Percentiles rank a stretch among this genome's conserved stretches.
Evolutionary conservation across 192 early-diverging fungal genomes (phyloP).

Genomic region (Chytriomyces sp.): DNA sequence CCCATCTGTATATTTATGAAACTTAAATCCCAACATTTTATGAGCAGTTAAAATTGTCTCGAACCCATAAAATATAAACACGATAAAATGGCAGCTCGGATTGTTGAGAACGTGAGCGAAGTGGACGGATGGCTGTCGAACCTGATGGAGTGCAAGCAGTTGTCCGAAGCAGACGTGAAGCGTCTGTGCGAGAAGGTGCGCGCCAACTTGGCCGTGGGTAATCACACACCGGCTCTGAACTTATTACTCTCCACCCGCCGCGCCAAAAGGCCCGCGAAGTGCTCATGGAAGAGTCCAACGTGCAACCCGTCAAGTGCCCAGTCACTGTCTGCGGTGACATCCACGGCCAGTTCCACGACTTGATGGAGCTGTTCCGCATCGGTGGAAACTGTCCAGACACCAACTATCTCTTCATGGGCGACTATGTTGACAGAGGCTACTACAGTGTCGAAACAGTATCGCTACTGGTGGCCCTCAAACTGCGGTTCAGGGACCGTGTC

Average conservation of each 20-base stretch:
- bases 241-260: neutral
- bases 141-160: slow-evolving; percentile 93
- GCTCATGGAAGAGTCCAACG: slow-evolving; percentile 93
- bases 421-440: slow-evolving; percentile 95
- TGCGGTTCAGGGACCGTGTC: slow-evolving; percentile 92
- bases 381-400: slow-evolving; percentile 96
- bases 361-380: slow-evolving; percentile 90
- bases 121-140: slow-evolving; percentile 92
- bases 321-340: slow-evolving; percentile 99
- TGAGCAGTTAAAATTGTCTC: neutral
- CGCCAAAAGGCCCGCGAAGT: slow-evolving; percentile 86
- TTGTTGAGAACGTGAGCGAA: slow-evolving; percentile 70
- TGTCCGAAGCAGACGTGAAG: slow-evolving; percentile 92
- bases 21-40: too few species aligned
- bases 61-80: neutral
- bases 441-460: slow-evolving; percentile 97
- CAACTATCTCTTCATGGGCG: slow-evolving; percentile 98
- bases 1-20: neutral
- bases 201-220: too few species aligned
- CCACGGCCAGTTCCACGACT: slow-evolving; percentile 97
- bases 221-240: too few species aligned
- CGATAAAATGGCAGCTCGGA: slow-evolving; percentile 18
- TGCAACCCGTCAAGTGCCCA: slow-evolving; percentile 93
- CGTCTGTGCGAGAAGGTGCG: slow-evolving; percentile 94
- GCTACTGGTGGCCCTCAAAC: slow-evolving; percentile 92